Evolutionary conservation across 768 basidiomycete genomes (phyloP).

Genomic region (Mycena pura): DNA sequence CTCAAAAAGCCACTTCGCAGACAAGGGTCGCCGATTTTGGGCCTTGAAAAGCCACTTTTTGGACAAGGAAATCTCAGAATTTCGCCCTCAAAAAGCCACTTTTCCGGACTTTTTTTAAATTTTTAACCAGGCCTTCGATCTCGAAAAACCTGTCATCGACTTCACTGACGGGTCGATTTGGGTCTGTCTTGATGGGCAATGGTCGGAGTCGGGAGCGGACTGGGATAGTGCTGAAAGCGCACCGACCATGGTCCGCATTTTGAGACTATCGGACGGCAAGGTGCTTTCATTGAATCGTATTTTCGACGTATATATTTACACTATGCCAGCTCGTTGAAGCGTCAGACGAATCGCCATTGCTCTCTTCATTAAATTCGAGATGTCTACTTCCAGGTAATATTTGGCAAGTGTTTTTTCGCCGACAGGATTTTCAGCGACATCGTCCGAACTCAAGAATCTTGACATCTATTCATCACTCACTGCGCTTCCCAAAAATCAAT

Average conservation of each 20-base stretch:
- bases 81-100: too few relatives aligned
- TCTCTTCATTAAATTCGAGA: slow-evolving; percentile 53
- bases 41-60: too few relatives aligned
- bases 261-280: slow-evolving; percentile 44
- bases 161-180: slow-evolving; percentile 55
- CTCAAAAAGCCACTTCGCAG: too few relatives aligned
- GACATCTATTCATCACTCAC: slow-evolving; percentile 67
- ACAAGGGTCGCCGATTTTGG: too few relatives aligned
- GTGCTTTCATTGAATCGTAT: slow-evolving; percentile 34
- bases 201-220: slow-evolving; percentile 27
- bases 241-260: slow-evolving; percentile 34
- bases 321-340: slow-evolving; percentile 46
- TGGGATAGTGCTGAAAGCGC: slow-evolving; percentile 15
- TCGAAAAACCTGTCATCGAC: slow-evolving; percentile 65
- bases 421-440: slow-evolving; percentile 46
- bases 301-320: not conserved
- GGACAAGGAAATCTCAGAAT: too few relatives aligned
- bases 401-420: not conserved
- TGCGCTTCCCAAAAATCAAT: slow-evolving; percentile 66
- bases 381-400: slow-evolving; percentile 54
- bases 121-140: slow-evolving; percentile 52
- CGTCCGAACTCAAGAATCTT: slow-evolving; percentile 55
- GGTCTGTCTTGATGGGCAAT: slow-evolving; percentile 43
- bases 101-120: too few relatives aligned
- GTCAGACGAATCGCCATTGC: slow-evolving; percentile 37